These are phyloP conservation scores for Russula olivacea DNA, from an alignment of 768 basidiomycete genomes.

Conservation along the genomic window DNA sequence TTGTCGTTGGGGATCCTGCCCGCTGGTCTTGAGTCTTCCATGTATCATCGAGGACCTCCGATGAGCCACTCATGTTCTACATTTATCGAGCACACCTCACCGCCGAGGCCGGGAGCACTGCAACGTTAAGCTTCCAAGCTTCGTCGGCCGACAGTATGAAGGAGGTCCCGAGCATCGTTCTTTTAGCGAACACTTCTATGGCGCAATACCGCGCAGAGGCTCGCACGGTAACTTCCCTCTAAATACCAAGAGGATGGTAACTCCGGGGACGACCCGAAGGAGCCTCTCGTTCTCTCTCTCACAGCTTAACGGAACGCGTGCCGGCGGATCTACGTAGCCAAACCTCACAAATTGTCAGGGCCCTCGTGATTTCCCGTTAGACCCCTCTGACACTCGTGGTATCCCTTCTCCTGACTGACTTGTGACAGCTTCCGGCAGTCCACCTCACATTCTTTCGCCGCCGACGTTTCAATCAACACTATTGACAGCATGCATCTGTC, in stretches of 20 bases:
- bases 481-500: conserved; percentile 21
- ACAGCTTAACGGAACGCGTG: conserved; percentile 17
- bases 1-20: conserved; percentile 18
- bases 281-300: background rate
- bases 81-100: conserved; percentile 18
- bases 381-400: conserved; percentile 18
- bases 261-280: conserved; percentile 17
- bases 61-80: conserved; percentile 14
- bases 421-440: conserved; percentile 21
- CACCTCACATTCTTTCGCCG: conserved; percentile 20
- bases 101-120: conserved; percentile 19
- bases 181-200: conserved; percentile 15
- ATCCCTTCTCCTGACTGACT: conserved; percentile 6
- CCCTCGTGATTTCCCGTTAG: conserved; percentile 20
- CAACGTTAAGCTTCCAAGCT: conserved; percentile 10
- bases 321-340: conserved; percentile 23
- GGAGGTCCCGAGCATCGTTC: conserved; percentile 13
- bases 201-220: conserved; percentile 15
- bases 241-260: conserved; percentile 19
- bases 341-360: conserved; percentile 10
- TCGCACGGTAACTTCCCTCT: conserved; percentile 17
- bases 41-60: conserved; percentile 15
- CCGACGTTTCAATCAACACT: conserved; percentile 19
- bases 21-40: conserved; percentile 7
- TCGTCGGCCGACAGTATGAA: conserved; percentile 21